phyloP scores from a whole-genome alignment of 768 basidiomycete species.

The Tylopilus intermedius region DNA sequence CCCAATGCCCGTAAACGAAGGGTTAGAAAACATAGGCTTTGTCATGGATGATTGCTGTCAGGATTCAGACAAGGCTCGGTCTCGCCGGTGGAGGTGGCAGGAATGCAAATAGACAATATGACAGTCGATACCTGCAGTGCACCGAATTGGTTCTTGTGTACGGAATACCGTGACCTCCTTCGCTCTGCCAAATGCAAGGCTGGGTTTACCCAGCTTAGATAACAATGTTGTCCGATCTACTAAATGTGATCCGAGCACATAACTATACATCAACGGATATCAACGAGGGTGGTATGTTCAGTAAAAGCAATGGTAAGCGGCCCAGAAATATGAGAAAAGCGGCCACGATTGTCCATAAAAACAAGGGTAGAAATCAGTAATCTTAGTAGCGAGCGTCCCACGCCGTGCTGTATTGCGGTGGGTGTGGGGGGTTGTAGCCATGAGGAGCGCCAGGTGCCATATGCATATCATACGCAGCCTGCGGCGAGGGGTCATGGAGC shows the following conservation, averaged over 20 bases:
- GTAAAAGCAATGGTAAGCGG: not conserved
- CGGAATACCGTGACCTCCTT: no score
- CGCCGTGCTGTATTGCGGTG: constrained; percentile 20
- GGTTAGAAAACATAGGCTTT: constrained; percentile 8
- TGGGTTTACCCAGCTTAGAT: not conserved
- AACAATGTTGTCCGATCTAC: not conserved
- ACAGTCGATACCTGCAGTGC: no score
- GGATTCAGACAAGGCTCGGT: constrained; percentile 34
- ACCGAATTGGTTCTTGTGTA: no score
- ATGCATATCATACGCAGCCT: constrained; percentile 26
- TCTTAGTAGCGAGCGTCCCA: constrained; percentile 23
- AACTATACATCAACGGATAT: not conserved
- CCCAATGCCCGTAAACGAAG: constrained; percentile 43
- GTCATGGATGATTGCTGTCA: constrained; percentile 15
- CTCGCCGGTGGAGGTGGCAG: not conserved
- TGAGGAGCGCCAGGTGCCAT: constrained; percentile 14
- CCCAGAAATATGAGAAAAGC: not conserved
- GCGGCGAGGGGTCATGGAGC: constrained; percentile 26
- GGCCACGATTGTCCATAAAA: not conserved
- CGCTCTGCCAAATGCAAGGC: not conserved
- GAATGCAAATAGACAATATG: no score
- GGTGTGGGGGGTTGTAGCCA: constrained; percentile 12
- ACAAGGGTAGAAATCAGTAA: not conserved
- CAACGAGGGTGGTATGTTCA: not conserved
- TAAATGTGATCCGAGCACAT: not conserved